Conservation (phyloP, 306 rosid species). For the Pterocarpus macrocarpus region DNA sequence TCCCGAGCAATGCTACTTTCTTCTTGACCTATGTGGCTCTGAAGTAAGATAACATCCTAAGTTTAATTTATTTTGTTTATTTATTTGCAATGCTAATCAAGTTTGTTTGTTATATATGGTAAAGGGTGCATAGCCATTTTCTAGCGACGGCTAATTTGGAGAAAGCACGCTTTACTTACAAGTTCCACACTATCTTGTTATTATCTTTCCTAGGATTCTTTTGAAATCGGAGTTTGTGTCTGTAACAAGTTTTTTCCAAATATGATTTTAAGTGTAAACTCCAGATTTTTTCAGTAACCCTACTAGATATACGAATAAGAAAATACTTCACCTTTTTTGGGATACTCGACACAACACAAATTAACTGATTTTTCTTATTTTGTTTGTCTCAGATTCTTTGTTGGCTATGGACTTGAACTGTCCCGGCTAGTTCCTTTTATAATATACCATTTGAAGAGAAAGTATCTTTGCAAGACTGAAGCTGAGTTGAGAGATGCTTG, state of each 20-base stretch:
- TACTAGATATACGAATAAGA: neutral
- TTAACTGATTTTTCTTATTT: constrained; percentile 30
- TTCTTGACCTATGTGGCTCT: constrained; percentile 93
- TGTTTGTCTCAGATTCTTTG: constrained; percentile 71
- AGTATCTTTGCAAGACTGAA: constrained; percentile 86
- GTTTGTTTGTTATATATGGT: neutral
- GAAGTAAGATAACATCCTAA: constrained; percentile 66
- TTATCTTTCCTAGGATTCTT: neutral
- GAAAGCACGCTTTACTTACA: neutral
- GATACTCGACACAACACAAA: neutral
- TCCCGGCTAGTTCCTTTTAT: constrained; percentile 88
- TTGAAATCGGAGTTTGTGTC: constrained; percentile 8
- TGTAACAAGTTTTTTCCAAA: constrained; percentile 2
- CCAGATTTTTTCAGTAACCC: neutral
- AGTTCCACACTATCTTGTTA: neutral
- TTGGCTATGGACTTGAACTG: constrained; percentile 95
- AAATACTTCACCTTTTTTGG: neutral
- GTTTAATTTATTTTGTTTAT: constrained; percentile 26
- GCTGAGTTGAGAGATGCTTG: constrained; percentile 87
- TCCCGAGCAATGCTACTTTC: constrained; percentile 84
- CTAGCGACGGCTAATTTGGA: constrained; percentile 6
- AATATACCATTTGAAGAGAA: constrained; percentile 89
- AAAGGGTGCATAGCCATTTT: constrained; percentile 21
- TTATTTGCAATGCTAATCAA: constrained; percentile 7
- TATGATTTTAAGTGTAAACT: neutral